Evolutionary conservation across 257 asterid genomes (phyloP).

Genomic region (Solanum chiquidenum): DNA sequence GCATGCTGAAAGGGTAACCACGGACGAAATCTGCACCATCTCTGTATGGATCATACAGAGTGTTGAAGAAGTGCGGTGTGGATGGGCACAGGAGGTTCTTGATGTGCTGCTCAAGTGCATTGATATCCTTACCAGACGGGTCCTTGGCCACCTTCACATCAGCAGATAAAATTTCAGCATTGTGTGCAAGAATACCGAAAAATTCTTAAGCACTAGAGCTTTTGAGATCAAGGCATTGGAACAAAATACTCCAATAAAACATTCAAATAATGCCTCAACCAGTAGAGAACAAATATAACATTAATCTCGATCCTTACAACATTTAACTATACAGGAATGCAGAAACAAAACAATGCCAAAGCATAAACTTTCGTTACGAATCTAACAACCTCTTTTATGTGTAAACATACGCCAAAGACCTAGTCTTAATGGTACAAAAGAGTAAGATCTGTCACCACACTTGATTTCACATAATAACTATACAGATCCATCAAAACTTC

Average conservation of each 20-base stretch:
- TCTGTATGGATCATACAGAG: slow-evolving; percentile 72
- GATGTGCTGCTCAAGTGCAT: slow-evolving; percentile 80
- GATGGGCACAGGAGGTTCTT: slow-evolving; percentile 56
- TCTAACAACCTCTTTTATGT: background rate
- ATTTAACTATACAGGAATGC: background rate
- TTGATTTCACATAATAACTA: background rate
- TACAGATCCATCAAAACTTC: background rate
- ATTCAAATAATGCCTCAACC: background rate
- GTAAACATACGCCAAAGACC: background rate
- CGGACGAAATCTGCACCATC: slow-evolving; percentile 79
- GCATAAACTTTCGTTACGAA: background rate
- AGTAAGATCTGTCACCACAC: background rate
- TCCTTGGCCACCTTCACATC: slow-evolving; percentile 57
- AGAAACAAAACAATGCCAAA: background rate
- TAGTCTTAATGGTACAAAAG: background rate
- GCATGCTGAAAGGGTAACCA: slow-evolving; percentile 79
- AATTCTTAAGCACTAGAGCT: background rate
- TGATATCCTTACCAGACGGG: slow-evolving; percentile 65
- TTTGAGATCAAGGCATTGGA: background rate
- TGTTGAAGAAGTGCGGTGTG: slow-evolving; percentile 70
- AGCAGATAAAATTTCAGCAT: background rate
- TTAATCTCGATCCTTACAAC: background rate
- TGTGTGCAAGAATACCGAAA: background rate
- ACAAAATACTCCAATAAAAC: background rate
- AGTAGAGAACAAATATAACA: background rate